These are phyloP conservation scores for Aristolochia contorta DNA, from an alignment of 164 flowering plant genomes.

Conservation along the genomic window DNA sequence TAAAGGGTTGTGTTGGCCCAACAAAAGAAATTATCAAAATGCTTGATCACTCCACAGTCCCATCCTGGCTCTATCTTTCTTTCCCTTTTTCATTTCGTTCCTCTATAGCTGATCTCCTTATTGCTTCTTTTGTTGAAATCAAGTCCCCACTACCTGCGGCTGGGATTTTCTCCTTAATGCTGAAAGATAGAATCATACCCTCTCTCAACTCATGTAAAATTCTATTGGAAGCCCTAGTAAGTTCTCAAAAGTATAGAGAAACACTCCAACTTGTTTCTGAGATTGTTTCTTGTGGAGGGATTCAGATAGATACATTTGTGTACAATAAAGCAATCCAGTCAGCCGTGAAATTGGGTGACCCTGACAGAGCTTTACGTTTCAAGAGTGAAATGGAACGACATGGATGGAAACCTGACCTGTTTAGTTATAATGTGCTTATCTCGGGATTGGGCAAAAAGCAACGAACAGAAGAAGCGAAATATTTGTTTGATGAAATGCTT, in stretches of 20 bases:
- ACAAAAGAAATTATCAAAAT: background rate
- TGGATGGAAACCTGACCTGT: conserved; percentile 25
- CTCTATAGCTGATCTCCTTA: conserved; percentile 3
- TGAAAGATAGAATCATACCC: background rate
- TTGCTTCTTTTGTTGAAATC: conserved; percentile 5
- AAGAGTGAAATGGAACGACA: conserved; percentile 31
- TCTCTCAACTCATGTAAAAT: conserved; percentile 1
- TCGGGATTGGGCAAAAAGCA: conserved; percentile 48
- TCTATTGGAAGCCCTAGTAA: conserved; percentile 6
- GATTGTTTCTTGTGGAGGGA: conserved; percentile 10
- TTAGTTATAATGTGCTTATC: conserved; percentile 60
- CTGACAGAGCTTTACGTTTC: conserved; percentile 34
- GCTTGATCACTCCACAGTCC: background rate
- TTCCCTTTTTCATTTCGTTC: background rate
- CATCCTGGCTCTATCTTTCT: background rate
- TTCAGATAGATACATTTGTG: conserved; percentile 27
- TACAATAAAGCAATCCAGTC: conserved; percentile 66
- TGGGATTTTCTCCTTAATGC: conserved; percentile 4
- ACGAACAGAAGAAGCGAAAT: conserved; percentile 35
- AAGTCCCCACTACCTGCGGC: background rate
- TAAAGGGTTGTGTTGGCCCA: background rate
- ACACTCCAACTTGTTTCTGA: conserved; percentile 8
- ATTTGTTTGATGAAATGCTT: conserved; percentile 62
- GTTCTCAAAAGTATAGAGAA: conserved; percentile 1
- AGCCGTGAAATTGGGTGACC: conserved; percentile 48